Conservation (phyloP, 306 rosid genomes). For the Citrullus amarus region DNA sequence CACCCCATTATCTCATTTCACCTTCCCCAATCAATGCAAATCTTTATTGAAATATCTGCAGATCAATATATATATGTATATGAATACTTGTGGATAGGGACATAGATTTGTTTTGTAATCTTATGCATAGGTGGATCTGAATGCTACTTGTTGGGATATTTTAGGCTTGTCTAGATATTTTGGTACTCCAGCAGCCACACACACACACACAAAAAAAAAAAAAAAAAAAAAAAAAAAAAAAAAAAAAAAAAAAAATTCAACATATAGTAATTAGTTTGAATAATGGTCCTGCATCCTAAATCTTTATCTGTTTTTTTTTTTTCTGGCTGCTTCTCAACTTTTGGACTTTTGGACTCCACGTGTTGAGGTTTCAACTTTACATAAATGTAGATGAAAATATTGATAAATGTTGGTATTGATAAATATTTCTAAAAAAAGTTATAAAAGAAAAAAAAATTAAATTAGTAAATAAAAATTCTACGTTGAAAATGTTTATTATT, state of each 20-base stretch:
- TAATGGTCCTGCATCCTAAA: neutral
- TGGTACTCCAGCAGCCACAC: neutral
- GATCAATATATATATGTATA: neutral
- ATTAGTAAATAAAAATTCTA: too few relatives aligned
- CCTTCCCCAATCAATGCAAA: neutral
- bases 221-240: too few relatives aligned
- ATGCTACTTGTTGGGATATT: neutral
- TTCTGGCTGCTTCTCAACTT: too few relatives aligned
- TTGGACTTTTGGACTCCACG: neutral
- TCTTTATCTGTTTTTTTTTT: neutral
- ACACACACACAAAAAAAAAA: neutral
- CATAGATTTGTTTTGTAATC: neutral
- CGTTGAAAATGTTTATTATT: too few relatives aligned
- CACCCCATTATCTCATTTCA: neutral
- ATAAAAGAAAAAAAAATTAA: too few relatives aligned
- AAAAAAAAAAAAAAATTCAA: too few relatives aligned
- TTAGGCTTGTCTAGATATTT: neutral
- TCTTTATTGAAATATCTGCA: neutral
- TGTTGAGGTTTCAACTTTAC: too few relatives aligned
- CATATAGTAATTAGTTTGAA: neutral
- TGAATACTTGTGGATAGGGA: neutral
- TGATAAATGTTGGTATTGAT: too few relatives aligned
- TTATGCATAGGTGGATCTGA: neutral
- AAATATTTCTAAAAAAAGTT: too few relatives aligned
- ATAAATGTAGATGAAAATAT: too few relatives aligned